phyloP scores from a whole-genome alignment of 768 basidiomycete genomes.

The Auricularia auricula-judae region DNA sequence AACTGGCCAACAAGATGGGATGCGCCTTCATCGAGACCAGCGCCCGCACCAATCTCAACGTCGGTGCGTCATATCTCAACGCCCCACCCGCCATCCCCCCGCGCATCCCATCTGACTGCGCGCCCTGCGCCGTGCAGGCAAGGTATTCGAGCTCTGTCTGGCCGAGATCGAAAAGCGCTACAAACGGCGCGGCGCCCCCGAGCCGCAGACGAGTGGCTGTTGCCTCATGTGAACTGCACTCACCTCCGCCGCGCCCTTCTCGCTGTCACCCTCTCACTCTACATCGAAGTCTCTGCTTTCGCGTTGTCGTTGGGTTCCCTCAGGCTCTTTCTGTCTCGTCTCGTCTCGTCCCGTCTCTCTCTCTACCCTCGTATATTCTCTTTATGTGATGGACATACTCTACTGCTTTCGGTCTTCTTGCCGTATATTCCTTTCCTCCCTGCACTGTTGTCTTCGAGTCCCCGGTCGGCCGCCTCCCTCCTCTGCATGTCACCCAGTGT shows the following conservation, averaged over 20 bases:
- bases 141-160: conserved; percentile 77
- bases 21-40: conserved; percentile 84
- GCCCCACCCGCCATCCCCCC: neutral
- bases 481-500: neutral
- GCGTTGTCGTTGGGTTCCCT: neutral
- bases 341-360: neutral
- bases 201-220: neutral
- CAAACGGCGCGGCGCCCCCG: neutral
- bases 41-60: conserved; percentile 77
- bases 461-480: neutral
- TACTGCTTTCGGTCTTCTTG: neutral
- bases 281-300: neutral
- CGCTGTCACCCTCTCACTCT: neutral
- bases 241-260: neutral
- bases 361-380: neutral
- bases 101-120: conserved; percentile 1
- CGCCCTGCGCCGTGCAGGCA: conserved; percentile 31
- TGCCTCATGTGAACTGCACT: neutral
- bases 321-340: neutral
- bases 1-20: conserved; percentile 57
- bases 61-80: conserved; percentile 47
- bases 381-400: neutral
- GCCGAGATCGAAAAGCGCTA: conserved; percentile 62
- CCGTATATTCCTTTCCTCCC: neutral
- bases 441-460: neutral